Base-by-base conservation (phyloP, 2,329 filamentous ascomycete species). In the Camillea tinctor region DNA sequence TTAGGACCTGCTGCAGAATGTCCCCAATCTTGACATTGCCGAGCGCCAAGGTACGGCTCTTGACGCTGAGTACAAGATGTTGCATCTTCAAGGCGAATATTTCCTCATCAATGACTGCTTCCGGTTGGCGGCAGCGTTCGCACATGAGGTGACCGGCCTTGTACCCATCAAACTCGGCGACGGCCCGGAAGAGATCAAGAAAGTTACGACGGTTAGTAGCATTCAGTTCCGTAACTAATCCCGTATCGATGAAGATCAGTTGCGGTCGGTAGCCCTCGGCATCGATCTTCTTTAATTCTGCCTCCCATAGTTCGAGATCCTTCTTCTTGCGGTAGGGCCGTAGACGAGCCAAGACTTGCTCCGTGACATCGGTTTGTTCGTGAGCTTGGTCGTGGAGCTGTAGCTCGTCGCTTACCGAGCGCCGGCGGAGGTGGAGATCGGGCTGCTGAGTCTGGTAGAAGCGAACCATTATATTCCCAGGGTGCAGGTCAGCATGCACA, bases 381-480 rank as follows among this genome's bases (percentile, higher is more conserved):
- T 71, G 52, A 11, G 82, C 66, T 19, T 71, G 69, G 3, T 72
- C 69, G 58, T 71, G 52, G 22, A 72, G 67, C 23, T 66, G 65
- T 2, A 60, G 61, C 50, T 59, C 59, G 13, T 64, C 58, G 13
- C 55, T 56, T 20, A 80, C 75, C 21, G 75, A 74, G 48, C 73
- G 74, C 4, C 71, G 59, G 15, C 67, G 71, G 24, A 88, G 77
- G 21, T 81, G 80, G 1, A 96, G 79, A 54, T 89, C 85, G 0
- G 94, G 84, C 62, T 88, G 84, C 15, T 88, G 86, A 0, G 93
- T 88, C 70, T 94, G 88, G 76, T 98, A 97, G 79, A 99, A 99
- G 64, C 96, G 92, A 52, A 99, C 94, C 93, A 99, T 98, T 77
- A 99, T 98, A 74, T 99, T 99, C 23, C 95, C 95, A 0, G 95